Percentiles rank a stretch among this genome's conserved stretches.
phyloP scores from a whole-genome alignment of 2,329 filamentous ascomycete species.

The Chrysoporthe austroafricana region DNA sequence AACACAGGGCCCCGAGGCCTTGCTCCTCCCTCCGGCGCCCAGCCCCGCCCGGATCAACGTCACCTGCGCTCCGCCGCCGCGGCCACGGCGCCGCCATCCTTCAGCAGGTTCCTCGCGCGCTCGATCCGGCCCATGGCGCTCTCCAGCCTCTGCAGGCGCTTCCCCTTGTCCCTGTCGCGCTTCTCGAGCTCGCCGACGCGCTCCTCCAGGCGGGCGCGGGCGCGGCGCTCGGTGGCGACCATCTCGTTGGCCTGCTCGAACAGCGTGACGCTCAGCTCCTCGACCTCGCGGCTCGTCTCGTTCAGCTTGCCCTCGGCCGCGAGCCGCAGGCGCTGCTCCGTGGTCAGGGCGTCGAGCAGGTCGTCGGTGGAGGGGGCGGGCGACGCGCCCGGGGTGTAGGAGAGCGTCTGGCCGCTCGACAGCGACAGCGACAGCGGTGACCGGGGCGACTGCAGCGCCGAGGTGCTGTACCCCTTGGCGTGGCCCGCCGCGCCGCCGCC shows the following conservation, averaged over 20 bases:
- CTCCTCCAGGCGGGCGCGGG: constrained; percentile 72
- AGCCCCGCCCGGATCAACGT: not conserved
- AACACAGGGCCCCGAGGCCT: not conserved
- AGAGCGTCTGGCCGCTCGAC: constrained; percentile 23
- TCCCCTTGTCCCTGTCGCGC: constrained; percentile 71
- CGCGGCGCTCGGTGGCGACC: constrained; percentile 76
- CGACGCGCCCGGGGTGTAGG: constrained; percentile 21
- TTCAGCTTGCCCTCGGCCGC: constrained; percentile 71
- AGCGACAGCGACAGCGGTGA: constrained; percentile 23
- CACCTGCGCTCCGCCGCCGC: constrained; percentile 14
- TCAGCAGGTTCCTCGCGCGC: constrained; percentile 66
- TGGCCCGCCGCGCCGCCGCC: constrained; percentile 27
- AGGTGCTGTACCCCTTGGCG: constrained; percentile 31
- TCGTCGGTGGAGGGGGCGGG: constrained; percentile 44
- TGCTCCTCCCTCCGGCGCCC: not conserved
- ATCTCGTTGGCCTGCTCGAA: constrained; percentile 88
- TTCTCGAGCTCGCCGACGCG: constrained; percentile 69
- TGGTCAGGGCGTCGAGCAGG: constrained; percentile 65
- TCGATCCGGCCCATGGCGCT: constrained; percentile 72
- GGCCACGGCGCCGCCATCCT: constrained; percentile 32
- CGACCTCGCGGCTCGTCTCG: constrained; percentile 72
- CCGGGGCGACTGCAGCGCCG: constrained; percentile 14
- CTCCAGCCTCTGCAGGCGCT: constrained; percentile 71
- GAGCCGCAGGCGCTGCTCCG: constrained; percentile 68
- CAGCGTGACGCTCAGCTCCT: constrained; percentile 74